Evolutionary conservation across 306 rosid species (phyloP).

Genomic region (Trichosanthes cucumerina): DNA sequence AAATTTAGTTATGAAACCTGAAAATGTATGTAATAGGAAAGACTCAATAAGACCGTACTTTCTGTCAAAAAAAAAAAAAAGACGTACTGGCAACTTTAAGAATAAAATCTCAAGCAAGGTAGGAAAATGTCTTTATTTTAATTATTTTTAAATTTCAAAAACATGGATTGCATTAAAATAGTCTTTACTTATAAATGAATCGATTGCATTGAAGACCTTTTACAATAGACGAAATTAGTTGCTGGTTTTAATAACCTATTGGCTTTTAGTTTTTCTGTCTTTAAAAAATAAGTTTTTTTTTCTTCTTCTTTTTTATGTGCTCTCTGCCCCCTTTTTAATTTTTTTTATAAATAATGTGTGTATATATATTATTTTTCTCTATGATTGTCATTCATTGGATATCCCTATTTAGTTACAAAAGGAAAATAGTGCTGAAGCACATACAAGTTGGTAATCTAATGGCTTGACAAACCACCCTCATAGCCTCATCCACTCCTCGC

Average conservation of each 20-base stretch:
- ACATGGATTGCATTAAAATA: too few species aligned
- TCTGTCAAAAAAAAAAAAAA: too few species aligned
- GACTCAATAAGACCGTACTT: not conserved
- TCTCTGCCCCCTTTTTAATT: not conserved
- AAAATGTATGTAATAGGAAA: not conserved
- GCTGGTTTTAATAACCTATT: not conserved
- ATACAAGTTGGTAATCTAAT: not conserved
- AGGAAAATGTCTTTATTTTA: not conserved
- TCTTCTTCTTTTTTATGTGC: too few species aligned
- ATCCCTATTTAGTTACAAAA: not conserved
- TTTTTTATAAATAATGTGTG: not conserved
- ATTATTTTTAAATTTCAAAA: not conserved
- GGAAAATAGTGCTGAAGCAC: not conserved
- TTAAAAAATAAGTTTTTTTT: not conserved
- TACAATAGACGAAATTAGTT: not conserved
- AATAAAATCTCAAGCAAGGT: not conserved
- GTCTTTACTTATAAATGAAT: not conserved
- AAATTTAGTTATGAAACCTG: not conserved
- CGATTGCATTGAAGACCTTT: not conserved
- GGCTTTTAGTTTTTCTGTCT: not conserved
- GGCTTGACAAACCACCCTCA: too few species aligned
- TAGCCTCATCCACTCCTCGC: too few species aligned
- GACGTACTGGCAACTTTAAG: not conserved
- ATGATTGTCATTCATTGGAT: not conserved
- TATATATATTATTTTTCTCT: not conserved